Percentiles rank a stretch among this genome's conserved stretches.
These are phyloP conservation scores for Rhamnella rubrinervis DNA, from an alignment of 331 rosid genomes.

Conservation along the genomic window DNA sequence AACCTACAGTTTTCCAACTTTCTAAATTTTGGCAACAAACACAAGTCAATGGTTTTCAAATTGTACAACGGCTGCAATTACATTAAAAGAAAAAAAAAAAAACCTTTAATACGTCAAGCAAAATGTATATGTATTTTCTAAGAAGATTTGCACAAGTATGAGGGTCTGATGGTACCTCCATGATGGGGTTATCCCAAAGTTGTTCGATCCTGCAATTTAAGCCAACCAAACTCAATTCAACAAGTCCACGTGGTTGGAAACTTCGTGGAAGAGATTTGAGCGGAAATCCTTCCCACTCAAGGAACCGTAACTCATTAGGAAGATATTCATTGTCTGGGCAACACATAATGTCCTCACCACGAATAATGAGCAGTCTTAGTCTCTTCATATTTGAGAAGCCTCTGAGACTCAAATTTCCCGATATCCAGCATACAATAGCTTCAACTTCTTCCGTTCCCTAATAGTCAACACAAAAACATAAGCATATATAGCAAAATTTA, in stretches of 20 bases:
- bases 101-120: too few species aligned
- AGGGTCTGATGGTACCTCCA: too few species aligned
- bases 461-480: background rate
- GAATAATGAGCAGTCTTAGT: slow-evolving; percentile 27
- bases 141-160: too few species aligned
- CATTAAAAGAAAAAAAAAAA: too few species aligned
- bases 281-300: slow-evolving; percentile 31
- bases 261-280: slow-evolving; percentile 29
- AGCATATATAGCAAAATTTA: background rate
- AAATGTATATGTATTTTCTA: too few species aligned
- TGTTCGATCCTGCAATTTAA: too few species aligned
- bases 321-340: slow-evolving; percentile 7
- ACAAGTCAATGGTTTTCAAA: too few species aligned
- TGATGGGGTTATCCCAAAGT: too few species aligned
- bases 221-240: slow-evolving; percentile 1
- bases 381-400: slow-evolving; percentile 18
- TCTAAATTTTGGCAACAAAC: too few species aligned
- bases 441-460: slow-evolving; percentile 9
- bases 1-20: too few species aligned
- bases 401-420: background rate
- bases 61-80: too few species aligned
- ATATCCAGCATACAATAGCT: slow-evolving; percentile 6
- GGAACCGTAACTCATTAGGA: slow-evolving; percentile 13
- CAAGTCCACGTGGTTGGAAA: slow-evolving; percentile 23
- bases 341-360: background rate